A percentile compares a stretch with the other conserved stretches of the same genome.
These are phyloP conservation scores for Papiliotrema nemorosa DNA, from an alignment of 1,284 basidiomycete species.

Conservation along the genomic window DNA sequence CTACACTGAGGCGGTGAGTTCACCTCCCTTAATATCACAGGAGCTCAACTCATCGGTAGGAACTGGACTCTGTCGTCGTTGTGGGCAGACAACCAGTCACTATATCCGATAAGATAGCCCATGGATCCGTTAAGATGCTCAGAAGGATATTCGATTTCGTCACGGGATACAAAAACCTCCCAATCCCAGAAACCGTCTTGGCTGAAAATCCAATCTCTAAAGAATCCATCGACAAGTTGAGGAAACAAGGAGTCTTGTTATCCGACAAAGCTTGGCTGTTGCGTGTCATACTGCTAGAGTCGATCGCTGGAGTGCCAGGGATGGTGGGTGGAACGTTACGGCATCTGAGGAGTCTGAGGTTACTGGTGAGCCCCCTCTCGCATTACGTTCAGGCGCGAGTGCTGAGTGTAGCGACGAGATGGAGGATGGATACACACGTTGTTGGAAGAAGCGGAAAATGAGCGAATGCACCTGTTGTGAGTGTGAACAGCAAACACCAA, in stretches of 20 bases:
- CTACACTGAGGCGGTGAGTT: slow-evolving; percentile 42
- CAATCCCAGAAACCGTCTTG: slow-evolving; percentile 38
- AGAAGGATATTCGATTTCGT: slow-evolving; percentile 66
- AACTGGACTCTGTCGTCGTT: slow-evolving; percentile 57
- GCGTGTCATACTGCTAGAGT: slow-evolving; percentile 83
- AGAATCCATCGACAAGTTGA: slow-evolving; percentile 56
- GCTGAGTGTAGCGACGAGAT: slow-evolving; percentile 64
- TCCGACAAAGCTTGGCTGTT: slow-evolving; percentile 72
- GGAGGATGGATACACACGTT: slow-evolving; percentile 82
- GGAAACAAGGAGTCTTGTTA: slow-evolving; percentile 68
- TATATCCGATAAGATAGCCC: slow-evolving; percentile 68
- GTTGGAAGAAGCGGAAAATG: slow-evolving; percentile 91
- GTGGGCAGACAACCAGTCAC: slow-evolving; percentile 66
- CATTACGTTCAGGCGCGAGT: background rate
- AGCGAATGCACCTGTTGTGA: slow-evolving; percentile 86
- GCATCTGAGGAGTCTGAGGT: slow-evolving; percentile 73
- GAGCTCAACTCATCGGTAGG: slow-evolving; percentile 13
- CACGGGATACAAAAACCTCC: slow-evolving; percentile 69
- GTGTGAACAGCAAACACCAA: slow-evolving; percentile 22
- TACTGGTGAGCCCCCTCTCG: slow-evolving; percentile 60
- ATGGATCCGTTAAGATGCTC: slow-evolving; percentile 59
- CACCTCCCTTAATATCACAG: background rate
- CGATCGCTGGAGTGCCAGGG: slow-evolving; percentile 86
- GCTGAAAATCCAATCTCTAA: slow-evolving; percentile 55
- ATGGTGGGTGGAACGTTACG: slow-evolving; percentile 88